Percentiles rank a stretch among this genome's conserved stretches.
Evolutionary conservation across 495 filamentous ascomycete species (phyloP).

Genomic region (Aspergillus funiculosus): DNA sequence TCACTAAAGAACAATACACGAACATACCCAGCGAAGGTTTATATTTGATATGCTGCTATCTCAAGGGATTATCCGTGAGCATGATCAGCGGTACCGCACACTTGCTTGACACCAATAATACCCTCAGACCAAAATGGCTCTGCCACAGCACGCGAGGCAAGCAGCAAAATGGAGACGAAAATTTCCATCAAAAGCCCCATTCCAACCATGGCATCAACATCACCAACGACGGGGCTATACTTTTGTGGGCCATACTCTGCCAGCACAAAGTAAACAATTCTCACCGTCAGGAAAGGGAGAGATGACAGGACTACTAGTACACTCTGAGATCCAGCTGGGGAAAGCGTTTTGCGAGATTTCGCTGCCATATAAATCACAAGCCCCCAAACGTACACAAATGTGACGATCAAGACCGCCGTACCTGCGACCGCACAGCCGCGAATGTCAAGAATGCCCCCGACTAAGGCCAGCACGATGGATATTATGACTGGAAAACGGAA

Average conservation of each 20-base stretch:
- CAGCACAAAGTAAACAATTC: slow-evolving; percentile 25
- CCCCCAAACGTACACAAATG: slow-evolving; percentile 25
- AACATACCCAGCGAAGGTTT: too few species aligned
- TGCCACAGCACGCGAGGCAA: slow-evolving; percentile 22
- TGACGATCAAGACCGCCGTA: slow-evolving; percentile 20
- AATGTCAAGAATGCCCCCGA: slow-evolving; percentile 21
- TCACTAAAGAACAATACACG: too few species aligned
- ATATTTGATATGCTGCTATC: too few species aligned
- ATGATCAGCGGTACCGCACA: too few species aligned
- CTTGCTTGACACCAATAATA: too few species aligned
- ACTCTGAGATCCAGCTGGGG: slow-evolving; percentile 20
- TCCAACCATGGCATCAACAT: slow-evolving; percentile 20
- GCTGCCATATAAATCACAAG: slow-evolving; percentile 23
- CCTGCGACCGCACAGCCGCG: slow-evolving; percentile 22
- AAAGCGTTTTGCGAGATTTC: slow-evolving; percentile 21
- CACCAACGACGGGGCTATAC: slow-evolving; percentile 23
- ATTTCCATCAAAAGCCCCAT: slow-evolving; percentile 34
- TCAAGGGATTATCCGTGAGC: too few species aligned
- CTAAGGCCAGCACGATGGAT: slow-evolving; percentile 24
- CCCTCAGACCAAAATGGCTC: slow-evolving; percentile 26
- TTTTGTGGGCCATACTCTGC: slow-evolving; percentile 21
- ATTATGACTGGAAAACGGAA: slow-evolving; percentile 29
- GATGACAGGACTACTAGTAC: slow-evolving; percentile 17
- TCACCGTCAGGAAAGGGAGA: slow-evolving; percentile 26
- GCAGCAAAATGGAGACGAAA: slow-evolving; percentile 20